These are phyloP conservation scores for Helianthus annuus DNA, from an alignment of 129 eudicot genomes.

Conservation along the genomic window HanXRQr2.0-SUNRISE NC_035447.2:73527777-73528276, in stretches of 20 bases:
- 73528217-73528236: neutral
- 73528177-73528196: conserved; percentile 76
- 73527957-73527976: neutral
- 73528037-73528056: conserved; percentile 79
- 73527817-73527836: neutral
- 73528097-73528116: conserved; percentile 90
- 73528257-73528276: neutral
- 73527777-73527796: conserved; percentile 65
- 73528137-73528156: conserved; percentile 85
- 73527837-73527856: neutral
- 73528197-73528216: neutral
- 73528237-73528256: too few species aligned
- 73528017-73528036: conserved; percentile 80
- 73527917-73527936: neutral
- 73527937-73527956: neutral
- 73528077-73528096: conserved; percentile 77
- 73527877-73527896: neutral
- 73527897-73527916: neutral
- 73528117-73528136: conserved; percentile 76
- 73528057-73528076: conserved; percentile 48
- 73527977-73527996: neutral
- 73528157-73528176: conserved; percentile 70
- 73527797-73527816: conserved; percentile 13
- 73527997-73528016: conserved; percentile 82
- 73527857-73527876: neutral